Evolutionary conservation across 768 basidiomycete species (phyloP).

Genomic region (Coprinellus aureogranulatus): DNA sequence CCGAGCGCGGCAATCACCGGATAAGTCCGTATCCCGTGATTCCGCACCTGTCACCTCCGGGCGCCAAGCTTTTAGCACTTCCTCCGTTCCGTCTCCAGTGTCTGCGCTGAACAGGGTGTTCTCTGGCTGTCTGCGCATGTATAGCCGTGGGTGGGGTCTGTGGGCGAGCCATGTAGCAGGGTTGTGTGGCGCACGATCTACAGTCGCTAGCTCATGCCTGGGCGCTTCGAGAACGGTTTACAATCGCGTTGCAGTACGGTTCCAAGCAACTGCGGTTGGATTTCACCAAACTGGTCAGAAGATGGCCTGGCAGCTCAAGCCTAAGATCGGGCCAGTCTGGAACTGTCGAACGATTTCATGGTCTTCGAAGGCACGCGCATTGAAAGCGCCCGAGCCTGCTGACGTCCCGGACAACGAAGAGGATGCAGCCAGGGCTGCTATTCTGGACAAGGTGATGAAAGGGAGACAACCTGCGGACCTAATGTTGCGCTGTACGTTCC

Average conservation of each 20-base stretch:
- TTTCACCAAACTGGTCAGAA: background rate
- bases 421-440: constrained; percentile 67
- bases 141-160: constrained; percentile 34
- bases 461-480: constrained; percentile 86
- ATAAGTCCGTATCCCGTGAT: constrained; percentile 10
- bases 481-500: constrained; percentile 80
- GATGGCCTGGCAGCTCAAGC: too few relatives aligned
- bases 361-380: constrained; percentile 28
- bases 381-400: constrained; percentile 24
- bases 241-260: background rate
- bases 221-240: background rate
- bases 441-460: constrained; percentile 83
- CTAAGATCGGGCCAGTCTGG: background rate
- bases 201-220: constrained; percentile 5
- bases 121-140: constrained; percentile 38
- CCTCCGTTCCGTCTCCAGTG: constrained; percentile 9
- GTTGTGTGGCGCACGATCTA: constrained; percentile 12
- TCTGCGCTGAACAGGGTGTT: constrained; percentile 9
- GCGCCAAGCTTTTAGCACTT: constrained; percentile 9
- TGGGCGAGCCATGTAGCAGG: constrained; percentile 40
- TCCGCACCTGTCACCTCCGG: background rate
- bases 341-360: constrained; percentile 30
- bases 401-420: constrained; percentile 50
- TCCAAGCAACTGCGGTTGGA: background rate
- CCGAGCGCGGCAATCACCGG: constrained; percentile 2